Evolutionary conservation across 139 green algal species (phyloP).

Genomic region (Picochlorum sp.): DNA sequence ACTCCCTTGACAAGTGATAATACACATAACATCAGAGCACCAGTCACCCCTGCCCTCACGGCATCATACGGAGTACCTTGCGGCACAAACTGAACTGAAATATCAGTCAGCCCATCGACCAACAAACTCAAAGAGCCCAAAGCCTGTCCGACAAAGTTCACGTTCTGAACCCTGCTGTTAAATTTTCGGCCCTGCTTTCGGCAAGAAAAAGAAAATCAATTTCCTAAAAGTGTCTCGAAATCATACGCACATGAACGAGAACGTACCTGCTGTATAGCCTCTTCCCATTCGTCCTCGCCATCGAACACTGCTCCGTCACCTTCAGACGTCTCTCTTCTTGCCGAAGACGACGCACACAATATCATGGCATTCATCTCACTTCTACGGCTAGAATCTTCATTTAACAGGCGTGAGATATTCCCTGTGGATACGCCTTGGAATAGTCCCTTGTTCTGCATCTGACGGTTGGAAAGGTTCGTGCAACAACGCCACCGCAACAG

Average conservation of each 20-base stretch:
- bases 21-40: constrained; percentile 21
- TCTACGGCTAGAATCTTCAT: too few relatives aligned
- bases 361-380: too few relatives aligned
- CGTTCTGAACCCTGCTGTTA: not conserved
- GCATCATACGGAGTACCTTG: not conserved
- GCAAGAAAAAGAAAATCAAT: too few relatives aligned
- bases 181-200: not conserved
- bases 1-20: constrained; percentile 37
- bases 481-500: too few relatives aligned
- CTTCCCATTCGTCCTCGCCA: constrained; percentile 3
- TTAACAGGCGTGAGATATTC: too few relatives aligned
- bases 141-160: not conserved
- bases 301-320: not conserved
- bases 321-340: not conserved
- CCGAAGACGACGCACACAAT: not conserved
- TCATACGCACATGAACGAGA: too few relatives aligned
- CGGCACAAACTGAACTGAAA: constrained; percentile 9
- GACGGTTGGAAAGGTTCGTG: too few relatives aligned
- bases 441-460: too few relatives aligned
- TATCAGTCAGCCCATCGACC: constrained; percentile 4
- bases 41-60: constrained; percentile 25
- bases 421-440: too few relatives aligned
- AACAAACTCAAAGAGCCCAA: constrained; percentile 10
- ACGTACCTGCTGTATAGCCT: too few relatives aligned
- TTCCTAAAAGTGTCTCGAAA: too few relatives aligned